These are phyloP conservation scores for Ogataea sp. DNA, from an alignment of 805 yeast genomes.

Conservation along the genomic window DNA sequence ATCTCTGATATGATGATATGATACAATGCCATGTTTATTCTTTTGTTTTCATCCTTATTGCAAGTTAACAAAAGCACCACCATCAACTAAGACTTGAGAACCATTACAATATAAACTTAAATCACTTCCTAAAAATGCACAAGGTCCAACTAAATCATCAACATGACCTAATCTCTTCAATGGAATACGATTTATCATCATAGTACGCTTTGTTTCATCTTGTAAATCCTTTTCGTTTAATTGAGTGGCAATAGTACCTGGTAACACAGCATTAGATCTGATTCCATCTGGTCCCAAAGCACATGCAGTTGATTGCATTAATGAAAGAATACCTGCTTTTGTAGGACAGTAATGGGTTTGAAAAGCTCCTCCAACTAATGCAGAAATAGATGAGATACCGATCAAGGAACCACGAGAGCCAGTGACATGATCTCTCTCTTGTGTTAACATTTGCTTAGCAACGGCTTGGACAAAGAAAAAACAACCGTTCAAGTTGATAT, in stretches of 20 bases:
- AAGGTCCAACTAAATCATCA: conserved; percentile 33
- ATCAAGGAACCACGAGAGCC: conserved; percentile 41
- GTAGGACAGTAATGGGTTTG: conserved; percentile 42
- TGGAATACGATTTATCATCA: conserved; percentile 34
- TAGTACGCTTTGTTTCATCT: conserved; percentile 24
- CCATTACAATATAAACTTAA: conserved; percentile 30
- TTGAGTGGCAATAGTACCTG: conserved; percentile 35
- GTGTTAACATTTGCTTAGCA: conserved; percentile 34
- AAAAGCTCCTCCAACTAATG: conserved; percentile 36
- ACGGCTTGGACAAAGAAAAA: conserved; percentile 40
- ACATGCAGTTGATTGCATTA: conserved; percentile 36
- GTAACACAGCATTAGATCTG: conserved; percentile 36
- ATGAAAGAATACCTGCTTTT: conserved; percentile 35
- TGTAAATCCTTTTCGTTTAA: conserved; percentile 35
- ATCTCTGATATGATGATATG: too few species aligned
- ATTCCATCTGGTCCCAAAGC: conserved; percentile 36
- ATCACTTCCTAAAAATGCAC: conserved; percentile 32
- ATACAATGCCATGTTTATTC: too few species aligned
- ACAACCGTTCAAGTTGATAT: conserved; percentile 35
- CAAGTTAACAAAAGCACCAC: conserved; percentile 37
- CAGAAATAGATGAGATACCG: conserved; percentile 34
- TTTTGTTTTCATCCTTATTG: conserved; percentile 26
- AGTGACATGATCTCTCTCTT: conserved; percentile 9
- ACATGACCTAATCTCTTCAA: conserved; percentile 30
- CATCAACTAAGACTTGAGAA: conserved; percentile 35